Conservation (phyloP, 2,329 filamentous ascomycete species). For the Harringtonia aguacate region DNA sequence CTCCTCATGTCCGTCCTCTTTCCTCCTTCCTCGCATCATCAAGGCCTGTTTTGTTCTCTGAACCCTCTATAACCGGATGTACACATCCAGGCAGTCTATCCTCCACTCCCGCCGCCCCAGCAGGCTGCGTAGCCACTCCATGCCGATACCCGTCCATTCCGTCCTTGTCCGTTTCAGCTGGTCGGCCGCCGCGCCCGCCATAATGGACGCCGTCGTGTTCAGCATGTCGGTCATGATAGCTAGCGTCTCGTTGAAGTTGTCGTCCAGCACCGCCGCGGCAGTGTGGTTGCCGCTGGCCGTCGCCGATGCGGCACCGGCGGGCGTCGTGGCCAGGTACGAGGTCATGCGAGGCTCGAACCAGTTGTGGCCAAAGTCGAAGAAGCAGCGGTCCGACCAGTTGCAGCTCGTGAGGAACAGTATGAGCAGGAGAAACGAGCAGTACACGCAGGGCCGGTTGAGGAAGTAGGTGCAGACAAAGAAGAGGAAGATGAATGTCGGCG, state of each 20-base stretch:
- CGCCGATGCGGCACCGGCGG: background rate
- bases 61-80: constrained; percentile 57
- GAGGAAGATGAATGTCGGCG: constrained; percentile 74
- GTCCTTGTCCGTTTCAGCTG: constrained; percentile 42
- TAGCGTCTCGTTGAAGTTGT: constrained; percentile 34
- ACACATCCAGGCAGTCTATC: constrained; percentile 82
- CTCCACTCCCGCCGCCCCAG: constrained; percentile 80
- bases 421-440: constrained; percentile 91
- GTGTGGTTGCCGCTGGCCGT: background rate
- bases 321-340: constrained; percentile 21
- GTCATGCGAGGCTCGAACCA: constrained; percentile 77
- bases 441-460: constrained; percentile 91
- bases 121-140: constrained; percentile 78
- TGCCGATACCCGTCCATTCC: constrained; percentile 66
- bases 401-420: constrained; percentile 59
- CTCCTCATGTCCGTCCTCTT: too few relatives aligned
- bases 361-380: constrained; percentile 85
- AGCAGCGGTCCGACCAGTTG: constrained; percentile 80
- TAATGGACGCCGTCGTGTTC: constrained; percentile 58
- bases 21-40: too few relatives aligned
- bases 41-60: too few relatives aligned
- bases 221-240: constrained; percentile 37
- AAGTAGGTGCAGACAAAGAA: constrained; percentile 92
- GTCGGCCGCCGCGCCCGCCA: constrained; percentile 58
- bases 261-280: constrained; percentile 7